Conservation (phyloP, 164 flowering plant genomes). For the Berberis thunbergii region DNA sequence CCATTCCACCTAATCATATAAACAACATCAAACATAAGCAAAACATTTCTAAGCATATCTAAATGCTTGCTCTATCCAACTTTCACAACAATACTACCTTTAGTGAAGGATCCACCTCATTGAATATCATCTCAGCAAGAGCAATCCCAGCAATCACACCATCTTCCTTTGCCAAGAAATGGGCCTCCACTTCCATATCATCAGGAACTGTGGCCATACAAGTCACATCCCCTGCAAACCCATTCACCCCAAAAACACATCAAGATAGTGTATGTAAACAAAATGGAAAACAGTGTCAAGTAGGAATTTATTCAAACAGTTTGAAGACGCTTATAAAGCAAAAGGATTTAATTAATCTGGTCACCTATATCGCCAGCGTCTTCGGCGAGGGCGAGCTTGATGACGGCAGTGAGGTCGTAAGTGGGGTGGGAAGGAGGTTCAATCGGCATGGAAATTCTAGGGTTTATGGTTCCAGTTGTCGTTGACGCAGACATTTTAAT, state of each 20-base stretch:
- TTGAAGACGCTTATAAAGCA: background rate
- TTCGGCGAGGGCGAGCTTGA: constrained; percentile 72
- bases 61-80: background rate
- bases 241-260: background rate
- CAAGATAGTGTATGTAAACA: background rate
- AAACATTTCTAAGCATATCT: background rate
- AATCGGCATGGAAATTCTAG: constrained; percentile 18
- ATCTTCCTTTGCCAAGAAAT: constrained; percentile 88
- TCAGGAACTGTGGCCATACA: constrained; percentile 82
- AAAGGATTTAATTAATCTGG: background rate
- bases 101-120: constrained; percentile 82
- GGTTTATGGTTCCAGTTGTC: constrained; percentile 13
- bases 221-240: constrained; percentile 80
- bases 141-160: constrained; percentile 89
- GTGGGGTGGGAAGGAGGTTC: constrained; percentile 71
- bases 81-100: constrained; percentile 37
- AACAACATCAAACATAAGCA: constrained; percentile 2
- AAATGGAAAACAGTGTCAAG: background rate
- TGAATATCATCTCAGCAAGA: constrained; percentile 81
- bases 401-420: constrained; percentile 63
- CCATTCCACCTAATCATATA: constrained; percentile 71
- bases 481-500: constrained; percentile 22
- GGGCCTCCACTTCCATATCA: constrained; percentile 77
- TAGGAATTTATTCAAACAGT: background rate
- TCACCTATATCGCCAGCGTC: constrained; percentile 47